Conservation (phyloP, 495 filamentous ascomycete species). For the Aspergillus diversus region DNA sequence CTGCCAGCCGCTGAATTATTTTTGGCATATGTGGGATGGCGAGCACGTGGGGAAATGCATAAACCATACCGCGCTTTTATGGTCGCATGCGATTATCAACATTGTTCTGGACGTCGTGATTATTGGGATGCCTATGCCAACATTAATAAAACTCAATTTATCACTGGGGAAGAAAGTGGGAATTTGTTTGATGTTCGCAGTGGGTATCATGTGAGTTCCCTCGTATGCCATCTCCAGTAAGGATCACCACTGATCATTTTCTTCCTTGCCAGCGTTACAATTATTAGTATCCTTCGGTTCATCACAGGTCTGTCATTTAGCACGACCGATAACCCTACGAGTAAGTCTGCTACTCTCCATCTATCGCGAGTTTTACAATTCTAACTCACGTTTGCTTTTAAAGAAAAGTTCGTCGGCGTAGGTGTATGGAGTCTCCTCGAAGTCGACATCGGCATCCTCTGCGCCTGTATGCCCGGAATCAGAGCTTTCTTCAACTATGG, state of each 20-base stretch:
- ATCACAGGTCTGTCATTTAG: conserved; percentile 33
- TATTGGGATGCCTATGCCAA: conserved; percentile 37
- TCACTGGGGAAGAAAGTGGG: conserved; percentile 23
- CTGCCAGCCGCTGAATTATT: conserved; percentile 44
- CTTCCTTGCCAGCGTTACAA: conserved; percentile 34
- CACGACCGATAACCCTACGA: conserved; percentile 3
- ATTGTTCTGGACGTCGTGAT: conserved; percentile 47
- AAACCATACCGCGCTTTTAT: conserved; percentile 42
- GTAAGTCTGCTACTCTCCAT: not conserved
- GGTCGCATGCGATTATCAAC: conserved; percentile 46
- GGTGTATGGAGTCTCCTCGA: conserved; percentile 49
- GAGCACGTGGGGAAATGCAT: conserved; percentile 38
- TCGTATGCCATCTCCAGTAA: conserved; percentile 7
- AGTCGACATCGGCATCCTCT: conserved; percentile 49
- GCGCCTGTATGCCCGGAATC: conserved; percentile 49
- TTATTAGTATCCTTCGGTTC: conserved; percentile 36
- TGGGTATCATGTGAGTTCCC: conserved; percentile 32
- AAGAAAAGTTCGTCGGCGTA: conserved; percentile 17
- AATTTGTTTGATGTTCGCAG: conserved; percentile 29
- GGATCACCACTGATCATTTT: conserved; percentile 36
- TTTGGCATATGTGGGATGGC: conserved; percentile 37
- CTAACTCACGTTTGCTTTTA: conserved; percentile 23
- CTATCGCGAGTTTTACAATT: conserved; percentile 18
- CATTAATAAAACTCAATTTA: conserved; percentile 26
- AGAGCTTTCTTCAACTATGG: conserved; percentile 31